phyloP scores from a whole-genome alignment of 306 rosid species.

The Mucuna pruriens region DNA sequence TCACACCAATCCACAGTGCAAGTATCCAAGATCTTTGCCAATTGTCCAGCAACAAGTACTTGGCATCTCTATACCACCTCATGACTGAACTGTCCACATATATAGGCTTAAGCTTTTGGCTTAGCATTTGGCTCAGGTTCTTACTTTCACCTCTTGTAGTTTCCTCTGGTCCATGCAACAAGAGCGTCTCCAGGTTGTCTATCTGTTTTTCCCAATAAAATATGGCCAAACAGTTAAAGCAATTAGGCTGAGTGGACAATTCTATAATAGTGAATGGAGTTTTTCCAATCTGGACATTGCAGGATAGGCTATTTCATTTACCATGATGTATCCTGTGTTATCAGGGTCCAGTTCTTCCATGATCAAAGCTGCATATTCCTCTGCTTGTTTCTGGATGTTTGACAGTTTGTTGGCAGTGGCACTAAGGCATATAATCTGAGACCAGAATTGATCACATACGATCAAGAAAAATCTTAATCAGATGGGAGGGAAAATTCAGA shows the following conservation, averaged over 20 bases:
- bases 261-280: not conserved
- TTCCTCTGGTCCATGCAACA: slow-evolving; percentile 55
- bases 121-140: slow-evolving; percentile 53
- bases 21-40: slow-evolving; percentile 62
- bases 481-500: not conserved
- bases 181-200: slow-evolving; percentile 57
- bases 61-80: slow-evolving; percentile 46
- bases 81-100: slow-evolving; percentile 33
- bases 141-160: slow-evolving; percentile 48
- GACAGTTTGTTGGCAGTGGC: slow-evolving; percentile 72
- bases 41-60: slow-evolving; percentile 62
- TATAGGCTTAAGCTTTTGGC: slow-evolving; percentile 55
- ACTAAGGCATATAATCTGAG: slow-evolving; percentile 66
- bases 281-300: not conserved
- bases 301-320: slow-evolving; percentile 34
- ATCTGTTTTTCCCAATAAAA: slow-evolving; percentile 51
- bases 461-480: not conserved
- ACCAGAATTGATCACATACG: slow-evolving; percentile 15
- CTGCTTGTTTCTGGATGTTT: slow-evolving; percentile 67
- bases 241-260: slow-evolving; percentile 16
- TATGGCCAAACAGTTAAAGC: not conserved
- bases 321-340: slow-evolving; percentile 58
- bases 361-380: slow-evolving; percentile 75
- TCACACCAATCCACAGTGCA: slow-evolving; percentile 57
- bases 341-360: slow-evolving; percentile 85